These are phyloP conservation scores for Brachypodium distachyon DNA, from an alignment of 202 grass and related monocot species.

Conservation along the genomic window DNA sequence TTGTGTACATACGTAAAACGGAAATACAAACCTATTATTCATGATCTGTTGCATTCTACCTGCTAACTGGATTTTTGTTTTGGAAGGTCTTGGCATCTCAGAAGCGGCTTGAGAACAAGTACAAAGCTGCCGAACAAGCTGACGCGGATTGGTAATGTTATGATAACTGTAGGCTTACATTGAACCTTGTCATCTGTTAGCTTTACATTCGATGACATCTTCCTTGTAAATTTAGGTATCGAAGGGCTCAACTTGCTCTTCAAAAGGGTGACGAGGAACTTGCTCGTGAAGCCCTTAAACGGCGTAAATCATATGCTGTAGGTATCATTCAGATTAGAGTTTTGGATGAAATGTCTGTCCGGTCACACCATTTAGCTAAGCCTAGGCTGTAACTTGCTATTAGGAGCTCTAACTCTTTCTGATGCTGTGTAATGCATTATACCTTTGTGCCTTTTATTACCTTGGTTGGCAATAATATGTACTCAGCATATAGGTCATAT, in stretches of 20 bases:
- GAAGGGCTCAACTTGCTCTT: conserved; percentile 86
- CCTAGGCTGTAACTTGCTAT: not conserved
- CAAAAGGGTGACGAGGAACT: conserved; percentile 93
- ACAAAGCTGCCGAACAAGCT: conserved; percentile 73
- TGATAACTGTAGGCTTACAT: conserved; percentile 1
- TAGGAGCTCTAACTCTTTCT: not conserved
- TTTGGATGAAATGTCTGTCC: not conserved
- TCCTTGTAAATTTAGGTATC: conserved; percentile 48
- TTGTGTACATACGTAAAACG: not conserved
- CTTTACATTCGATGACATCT: not conserved
- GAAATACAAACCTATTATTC: not conserved
- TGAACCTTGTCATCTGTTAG: conserved; percentile 14
- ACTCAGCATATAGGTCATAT: not conserved
- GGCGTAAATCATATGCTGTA: conserved; percentile 95
- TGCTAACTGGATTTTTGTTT: conserved; percentile 26
- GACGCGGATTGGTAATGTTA: conserved; percentile 68
- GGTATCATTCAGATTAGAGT: conserved; percentile 27
- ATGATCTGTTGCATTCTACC: not conserved
- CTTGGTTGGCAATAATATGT: not conserved
- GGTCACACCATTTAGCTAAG: not conserved
- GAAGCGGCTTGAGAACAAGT: conserved; percentile 83
- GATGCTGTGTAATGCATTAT: not conserved
- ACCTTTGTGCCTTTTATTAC: not conserved
- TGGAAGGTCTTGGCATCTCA: conserved; percentile 85
- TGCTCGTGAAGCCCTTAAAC: conserved; percentile 86